Evolutionary conservation across 495 filamentous ascomycete species (phyloP), one percentile per base, ranked within the genome.

Genomic region (Penicillium cataractarum): DNA sequence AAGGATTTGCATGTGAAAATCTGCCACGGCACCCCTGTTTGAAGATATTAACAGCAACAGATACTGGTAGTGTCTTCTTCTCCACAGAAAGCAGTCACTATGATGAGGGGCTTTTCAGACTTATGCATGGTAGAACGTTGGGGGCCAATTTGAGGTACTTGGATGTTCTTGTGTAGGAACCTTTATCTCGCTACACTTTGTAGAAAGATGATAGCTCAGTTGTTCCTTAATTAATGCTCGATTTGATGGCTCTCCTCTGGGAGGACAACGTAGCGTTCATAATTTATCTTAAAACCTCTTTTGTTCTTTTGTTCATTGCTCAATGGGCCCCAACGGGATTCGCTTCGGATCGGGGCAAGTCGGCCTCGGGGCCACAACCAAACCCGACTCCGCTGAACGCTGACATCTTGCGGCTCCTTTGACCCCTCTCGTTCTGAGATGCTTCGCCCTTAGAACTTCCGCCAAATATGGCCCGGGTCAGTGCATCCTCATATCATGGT

Each of bases 1-100:
- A 56, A 56, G 54, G 33, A 56, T 39, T 31, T 56, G 15, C 54
- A 56, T 29, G 54, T 56, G 22, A 56, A 56, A 35, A 42, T 56
- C 24, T 56, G 54, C 31, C 27, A 33, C 17, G 54, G 54, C 12
- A 42, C 21, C 15, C 54, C 54, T 56, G 54, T 56, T 6, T 56
- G 26, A 42, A 24, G 19, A 4, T 22, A 5, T 9, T 15, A 22
- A 17, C 8, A 21, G n/a, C 2, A 40, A n/a, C 37, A 4, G 3
- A 40, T n/a, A 19, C 9, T 33, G 37, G 15, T 40, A 17, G 37
- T n/a, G 17, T 40, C 9, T 17, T 40, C 17, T 19, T 5, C 15
- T 9, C 15, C 3, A 31, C 29, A 31, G 29, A 31, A 7, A 31
- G 29, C 29, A 40, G 32, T 33, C 39, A 19, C 10, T 46, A 3